Base-by-base conservation (phyloP, 441 rosid genomes). In the Rhodomyrtus psidioides region DNA sequence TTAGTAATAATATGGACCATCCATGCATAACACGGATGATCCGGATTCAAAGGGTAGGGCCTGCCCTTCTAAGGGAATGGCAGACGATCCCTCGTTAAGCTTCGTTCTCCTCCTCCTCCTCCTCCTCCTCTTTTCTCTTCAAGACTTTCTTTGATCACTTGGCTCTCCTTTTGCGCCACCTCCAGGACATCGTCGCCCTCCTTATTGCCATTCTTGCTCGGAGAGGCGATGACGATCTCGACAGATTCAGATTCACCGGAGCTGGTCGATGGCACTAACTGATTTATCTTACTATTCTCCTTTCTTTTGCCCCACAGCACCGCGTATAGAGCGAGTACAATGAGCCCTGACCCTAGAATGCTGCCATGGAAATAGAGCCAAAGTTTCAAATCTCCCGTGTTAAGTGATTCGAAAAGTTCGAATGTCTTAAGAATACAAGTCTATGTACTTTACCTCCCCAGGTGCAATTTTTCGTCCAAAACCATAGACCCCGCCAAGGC, bases 311-410 rank as follows among this genome's bases (percentile, higher is more conserved):
- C 92, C 90, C 90, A 90, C 21, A 87, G 75, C 56, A 89, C 89
- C 19, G 51, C 75, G 56, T 89, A 90, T 46, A 89, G 82, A 42
- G 91, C 89, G 4, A 60, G 19, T 24, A 90, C 85, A 9, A 90
- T 90, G 81, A 90, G 42, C 62, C 90, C 84, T 2, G 89, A 79
- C 12, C 92, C 92, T 59, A 86, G 12, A 54, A 90, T 54, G 83
- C 91, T 90, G 88, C 53, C 39, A 28, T 46, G 0, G 2, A 19
- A 30, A 39, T 83, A 53, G 23, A 34, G 58, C 39, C 6, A 27
- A 3, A 1, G 62, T n/a, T 62, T 62, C 0, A 62, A 44, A 17
- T 30, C 15, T 62, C 75, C 21, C 19, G 12, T 28, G 12, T 28
- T 16, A 60, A 60, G 74, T 16, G 1, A 30, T 34, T 62, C 0